Evolutionary conservation across 2,329 filamentous ascomycete species (phyloP), one percentile per base, ranked within the genome.

Genomic region (Exophiala bonariae): DNA sequence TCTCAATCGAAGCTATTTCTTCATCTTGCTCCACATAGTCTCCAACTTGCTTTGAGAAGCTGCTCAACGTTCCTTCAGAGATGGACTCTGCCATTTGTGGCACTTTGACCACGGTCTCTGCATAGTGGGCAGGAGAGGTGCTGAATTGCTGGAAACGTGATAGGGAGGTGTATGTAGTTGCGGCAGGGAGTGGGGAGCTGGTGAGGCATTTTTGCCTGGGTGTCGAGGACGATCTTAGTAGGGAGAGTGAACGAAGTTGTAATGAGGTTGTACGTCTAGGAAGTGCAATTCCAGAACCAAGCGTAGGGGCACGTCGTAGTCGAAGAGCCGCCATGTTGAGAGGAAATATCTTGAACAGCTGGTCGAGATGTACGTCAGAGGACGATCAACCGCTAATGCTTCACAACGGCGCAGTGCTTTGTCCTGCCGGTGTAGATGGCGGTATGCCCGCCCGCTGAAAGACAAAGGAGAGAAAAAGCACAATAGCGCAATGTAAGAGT

Each of bases 51-150:
- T 97, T 97, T 63, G 82, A 86, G 77, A 91, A 97, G 66, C 96
- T 90, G 75, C 96, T 96, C 64, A 99, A 70, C 17, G 93, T 99
- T 52, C 93, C 93, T 72, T 99, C 93, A 35, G 89, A 95, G 69
- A 99, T 97, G 40, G 93, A 97, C 72, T 99, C 93, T 56, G 93
- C 93, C 93, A 99, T 97, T 67, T 93, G 82, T 26, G 93, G 93
- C 59, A 97, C 93, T 74, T 97, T 92, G 69, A 99, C 83, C 55
- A 92, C 74, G 59, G 82, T 85, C 65, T 95, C 89, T 67, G 91
- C 91, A 54, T 57, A 52, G 22, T 54, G 54, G 14, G 41, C 31
- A 8, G 54, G 53, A 13, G 51, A 56, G 30, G 57, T 59, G 43
- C 56, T 57, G 52, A 60, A 58, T 22, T 44, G 50, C 41, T 57